Conservation (phyloP, 1,139 yeast genomes). For the Geotrichum australiense region DNA sequence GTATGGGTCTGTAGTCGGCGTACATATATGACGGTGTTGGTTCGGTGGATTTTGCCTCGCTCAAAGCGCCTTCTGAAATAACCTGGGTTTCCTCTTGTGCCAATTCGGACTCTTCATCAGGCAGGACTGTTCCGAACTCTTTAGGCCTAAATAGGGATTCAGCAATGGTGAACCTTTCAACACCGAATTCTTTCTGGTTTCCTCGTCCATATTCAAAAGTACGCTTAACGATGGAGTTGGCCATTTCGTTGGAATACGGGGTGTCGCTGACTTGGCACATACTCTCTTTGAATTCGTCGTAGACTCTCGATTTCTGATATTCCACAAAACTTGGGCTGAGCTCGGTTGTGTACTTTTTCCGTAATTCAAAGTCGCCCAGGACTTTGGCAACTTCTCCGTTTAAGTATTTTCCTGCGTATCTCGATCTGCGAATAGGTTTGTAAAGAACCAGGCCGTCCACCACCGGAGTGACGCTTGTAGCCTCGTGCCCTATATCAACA, state of each 20-base stretch:
- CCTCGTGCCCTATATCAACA: slow-evolving; percentile 86
- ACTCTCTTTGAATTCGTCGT: slow-evolving; percentile 60
- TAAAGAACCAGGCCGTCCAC: slow-evolving; percentile 84
- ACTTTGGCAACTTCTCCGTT: slow-evolving; percentile 25
- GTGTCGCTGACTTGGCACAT: slow-evolving; percentile 42
- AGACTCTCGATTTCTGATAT: slow-evolving; percentile 30
- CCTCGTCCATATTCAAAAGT: slow-evolving; percentile 80
- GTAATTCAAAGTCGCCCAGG: slow-evolving; percentile 29
- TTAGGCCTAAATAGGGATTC: slow-evolving; percentile 60
- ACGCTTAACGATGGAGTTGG: slow-evolving; percentile 32
- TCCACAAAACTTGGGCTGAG: slow-evolving; percentile 27
- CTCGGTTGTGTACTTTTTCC: slow-evolving; percentile 27
- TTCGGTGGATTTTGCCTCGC: slow-evolving; percentile 11
- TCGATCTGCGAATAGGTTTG: slow-evolving; percentile 36
- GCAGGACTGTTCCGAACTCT: slow-evolving; percentile 18
- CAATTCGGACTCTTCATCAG: slow-evolving; percentile 15
- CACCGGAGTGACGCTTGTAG: slow-evolving; percentile 82
- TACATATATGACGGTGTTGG: slow-evolving; percentile 18
- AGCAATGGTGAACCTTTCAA: slow-evolving; percentile 62
- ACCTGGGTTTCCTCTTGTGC: slow-evolving; percentile 18
- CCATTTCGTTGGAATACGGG: slow-evolving; percentile 31
- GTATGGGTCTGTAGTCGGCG: slow-evolving; percentile 17
- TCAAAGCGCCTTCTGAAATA: slow-evolving; percentile 17
- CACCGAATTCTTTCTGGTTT: slow-evolving; percentile 43
- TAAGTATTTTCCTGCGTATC: slow-evolving; percentile 36